Evolutionary conservation across 2,329 filamentous ascomycete species (phyloP).

Genomic region (Fusarium zealandicum): DNA sequence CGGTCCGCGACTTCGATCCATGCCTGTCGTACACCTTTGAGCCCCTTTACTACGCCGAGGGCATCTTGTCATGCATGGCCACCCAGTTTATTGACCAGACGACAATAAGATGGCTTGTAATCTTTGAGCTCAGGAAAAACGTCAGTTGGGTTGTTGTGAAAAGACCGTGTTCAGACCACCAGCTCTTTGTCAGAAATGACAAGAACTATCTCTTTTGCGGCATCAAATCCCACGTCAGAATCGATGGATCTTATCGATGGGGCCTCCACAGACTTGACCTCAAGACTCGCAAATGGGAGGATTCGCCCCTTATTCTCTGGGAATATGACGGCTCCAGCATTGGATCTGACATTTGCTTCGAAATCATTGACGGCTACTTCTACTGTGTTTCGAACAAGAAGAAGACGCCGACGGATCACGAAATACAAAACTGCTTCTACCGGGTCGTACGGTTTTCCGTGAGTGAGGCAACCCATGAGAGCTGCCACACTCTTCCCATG

Average conservation of each 20-base stretch:
- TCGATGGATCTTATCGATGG: constrained; percentile 69
- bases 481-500: constrained; percentile 50
- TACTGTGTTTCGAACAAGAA: constrained; percentile 75
- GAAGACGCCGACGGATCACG: constrained; percentile 66
- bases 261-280: constrained; percentile 62
- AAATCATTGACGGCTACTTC: constrained; percentile 69
- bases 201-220: constrained; percentile 69
- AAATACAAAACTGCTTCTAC: constrained; percentile 74
- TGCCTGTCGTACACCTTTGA: constrained; percentile 55
- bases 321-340: constrained; percentile 70
- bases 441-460: constrained; percentile 70
- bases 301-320: constrained; percentile 58
- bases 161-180: constrained; percentile 55
- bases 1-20: constrained; percentile 47
- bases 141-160: constrained; percentile 51
- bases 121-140: constrained; percentile 51
- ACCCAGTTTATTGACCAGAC: constrained; percentile 48
- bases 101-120: constrained; percentile 60
- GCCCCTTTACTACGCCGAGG: constrained; percentile 64
- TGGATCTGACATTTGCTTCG: constrained; percentile 73
- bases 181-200: constrained; percentile 73
- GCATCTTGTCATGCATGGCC: constrained; percentile 65
- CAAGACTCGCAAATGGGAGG: constrained; percentile 48
- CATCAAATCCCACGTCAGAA: constrained; percentile 62
- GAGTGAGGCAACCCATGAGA: constrained; percentile 47